These are phyloP conservation scores for Globisporangium solare DNA, from an alignment of 352 stramenopile species.

Conservation along the genomic window DNA sequence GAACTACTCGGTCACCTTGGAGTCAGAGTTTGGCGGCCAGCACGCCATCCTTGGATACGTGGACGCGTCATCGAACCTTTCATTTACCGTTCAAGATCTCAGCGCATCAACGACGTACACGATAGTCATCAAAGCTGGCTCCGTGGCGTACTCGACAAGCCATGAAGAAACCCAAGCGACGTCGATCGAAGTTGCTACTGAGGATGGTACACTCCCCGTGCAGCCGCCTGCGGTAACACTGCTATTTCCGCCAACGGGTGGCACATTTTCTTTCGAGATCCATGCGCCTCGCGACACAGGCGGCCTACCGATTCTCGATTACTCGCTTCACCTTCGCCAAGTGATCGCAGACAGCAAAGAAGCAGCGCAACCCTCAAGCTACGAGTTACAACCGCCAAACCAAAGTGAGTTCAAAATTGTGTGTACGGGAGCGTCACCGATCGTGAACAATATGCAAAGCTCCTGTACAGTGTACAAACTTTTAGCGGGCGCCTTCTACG, in stretches of 20 bases:
- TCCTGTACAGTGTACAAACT: constrained; percentile 38
- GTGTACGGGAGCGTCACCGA: constrained; percentile 2
- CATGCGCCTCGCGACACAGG: constrained; percentile 24
- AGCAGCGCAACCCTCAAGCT: background rate
- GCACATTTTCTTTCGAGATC: constrained; percentile 36
- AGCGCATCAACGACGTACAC: constrained; percentile 31
- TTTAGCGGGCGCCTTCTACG: constrained; percentile 32
- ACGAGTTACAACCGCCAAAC: no score
- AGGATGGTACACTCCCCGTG: constrained; percentile 15
- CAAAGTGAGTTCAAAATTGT: constrained; percentile 2
- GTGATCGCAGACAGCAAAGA: background rate
- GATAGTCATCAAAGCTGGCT: constrained; percentile 23
- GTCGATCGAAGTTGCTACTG: constrained; percentile 18
- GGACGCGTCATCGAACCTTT: background rate
- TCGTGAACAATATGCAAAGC: background rate
- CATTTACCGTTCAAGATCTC: constrained; percentile 21
- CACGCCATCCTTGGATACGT: background rate
- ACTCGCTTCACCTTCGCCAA: constrained; percentile 30
- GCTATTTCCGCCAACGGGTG: constrained; percentile 21
- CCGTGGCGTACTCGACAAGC: constrained; percentile 18
- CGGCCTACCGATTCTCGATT: constrained; percentile 27
- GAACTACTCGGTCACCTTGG: constrained; percentile 18
- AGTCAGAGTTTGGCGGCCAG: constrained; percentile 1
- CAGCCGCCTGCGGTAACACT: constrained; percentile 15
- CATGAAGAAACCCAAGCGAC: background rate